These are phyloP conservation scores for Pleoardoris graminearum DNA, from an alignment of 2,329 filamentous ascomycete genomes.

Conservation along the genomic window DNA sequence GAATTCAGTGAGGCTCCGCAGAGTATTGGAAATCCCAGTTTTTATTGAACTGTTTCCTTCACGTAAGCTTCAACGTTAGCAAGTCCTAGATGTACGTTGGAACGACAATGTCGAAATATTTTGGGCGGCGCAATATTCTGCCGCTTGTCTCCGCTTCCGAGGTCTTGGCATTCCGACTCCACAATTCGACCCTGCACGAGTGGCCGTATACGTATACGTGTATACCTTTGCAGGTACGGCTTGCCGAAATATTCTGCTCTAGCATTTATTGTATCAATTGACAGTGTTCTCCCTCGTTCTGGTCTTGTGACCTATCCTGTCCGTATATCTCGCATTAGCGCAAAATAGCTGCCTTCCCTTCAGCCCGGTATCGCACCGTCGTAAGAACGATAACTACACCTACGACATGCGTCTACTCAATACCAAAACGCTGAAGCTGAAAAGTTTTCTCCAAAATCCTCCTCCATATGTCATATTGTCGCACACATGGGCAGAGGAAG, in stretches of 20 bases:
- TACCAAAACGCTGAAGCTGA: not conserved
- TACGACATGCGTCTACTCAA: slow-evolving; percentile 3
- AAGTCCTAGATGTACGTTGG: not conserved
- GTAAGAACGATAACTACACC: not conserved
- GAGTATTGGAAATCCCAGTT: not conserved
- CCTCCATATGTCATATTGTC: slow-evolving; percentile 14
- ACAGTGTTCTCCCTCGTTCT: no score
- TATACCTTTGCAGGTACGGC: no score
- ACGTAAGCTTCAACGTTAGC: not conserved
- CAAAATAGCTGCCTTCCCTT: not conserved
- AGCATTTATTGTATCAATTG: no score
- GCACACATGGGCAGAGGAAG: slow-evolving; percentile 10
- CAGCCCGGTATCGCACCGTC: not conserved
- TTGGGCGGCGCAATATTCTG: slow-evolving; percentile 14
- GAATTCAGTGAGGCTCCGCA: not conserved
- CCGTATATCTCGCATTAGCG: not conserved
- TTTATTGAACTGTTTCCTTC: not conserved
- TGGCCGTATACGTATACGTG: no score
- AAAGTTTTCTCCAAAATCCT: not conserved
- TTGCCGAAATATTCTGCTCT: no score
- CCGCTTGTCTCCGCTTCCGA: slow-evolving; percentile 10
- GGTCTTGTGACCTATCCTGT: not conserved
- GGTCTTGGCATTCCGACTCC: slow-evolving; percentile 15
- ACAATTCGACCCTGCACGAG: no score
- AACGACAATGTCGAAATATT: slow-evolving; percentile 6